Base-by-base conservation (phyloP, 106 monocot genomes). In the Acanthochlamys bracteata region DNA sequence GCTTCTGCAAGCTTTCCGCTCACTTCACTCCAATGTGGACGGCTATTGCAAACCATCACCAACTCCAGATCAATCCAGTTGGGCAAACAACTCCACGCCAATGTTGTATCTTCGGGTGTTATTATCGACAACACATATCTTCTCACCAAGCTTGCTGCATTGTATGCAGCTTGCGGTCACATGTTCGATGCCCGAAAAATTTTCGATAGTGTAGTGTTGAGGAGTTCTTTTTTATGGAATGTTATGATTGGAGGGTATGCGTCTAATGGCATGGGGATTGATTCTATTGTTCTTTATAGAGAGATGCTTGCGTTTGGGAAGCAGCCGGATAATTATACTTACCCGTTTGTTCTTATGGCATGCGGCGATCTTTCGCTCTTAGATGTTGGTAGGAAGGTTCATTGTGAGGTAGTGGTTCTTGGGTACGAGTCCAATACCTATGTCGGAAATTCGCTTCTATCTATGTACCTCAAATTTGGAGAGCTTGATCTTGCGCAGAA, bases 341-440 rank as follows among this genome's bases (percentile, higher is more conserved):
- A 77, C 70, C 84, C 84, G 14, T 84, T 67, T 71, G 76, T 80
- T 69, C 76, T 84, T 46, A 76, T 84, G 76, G 84, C 84, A 15
- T 84, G 76, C 27, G 79, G 79, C 4, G 76, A 80, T 63, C 64
- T 80, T 21, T 59, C 45, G 42, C 66, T 70, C 39, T 60, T 53
- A 14, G 71, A 71, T 11, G 24, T 74, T 11, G 80, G 84, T 13
- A 60, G 24, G 62, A 74, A 17, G 63, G 25, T 84, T 11, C 84
- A 84, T 56, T 68, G 62, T 25, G 64, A 70, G 70, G 24, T 80
- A 10, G 64, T 80, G 59, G 47, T 71, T 53, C 17, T 49, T 53
- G 84, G 84, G 42, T 80, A 63, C 25, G 66, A 76, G 33, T 33
- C 59, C 11, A 74, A 84, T 76, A 45, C 74, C 23, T 84, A 67